Base-by-base conservation (phyloP, 805 yeast species). In the Metschnikowia cerradonensis region DNA sequence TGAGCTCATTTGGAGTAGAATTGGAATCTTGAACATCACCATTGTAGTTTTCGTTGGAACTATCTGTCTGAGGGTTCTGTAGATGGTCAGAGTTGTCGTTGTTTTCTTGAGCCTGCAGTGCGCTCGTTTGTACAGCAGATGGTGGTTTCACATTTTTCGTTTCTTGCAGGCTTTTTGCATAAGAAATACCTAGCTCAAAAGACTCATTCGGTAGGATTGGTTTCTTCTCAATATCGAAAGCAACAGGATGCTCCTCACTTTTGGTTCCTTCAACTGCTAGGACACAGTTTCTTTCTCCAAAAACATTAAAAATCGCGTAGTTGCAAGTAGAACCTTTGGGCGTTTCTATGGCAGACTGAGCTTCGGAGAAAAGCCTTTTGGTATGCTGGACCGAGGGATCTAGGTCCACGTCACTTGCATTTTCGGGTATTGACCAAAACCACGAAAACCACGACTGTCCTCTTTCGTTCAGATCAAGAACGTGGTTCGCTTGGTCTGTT, bases 131-230 rank as follows among this genome's bases (percentile, higher is more conserved):
- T 23, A 41, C 30, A n/a, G 30, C 4, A 22, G 31, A 20, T 13
- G 23, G 3, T 10, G 19, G 4, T 20, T 42, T 42, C 10, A 19
- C 11, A 11, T 7, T 7, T 42, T 42, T 42, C 10, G n/a, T n/a
- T 4, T 42, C 45, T 15, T 42, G 45, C 7, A 33, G 31, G n/a
- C 19, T 15, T 19, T 42, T 42, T 8, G 45, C 23, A 15, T 42
- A 22, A 4, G 37, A n/a, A 3, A 42, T 20, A 31, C 38, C 38
- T 30, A 22, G n/a, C 47, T 72, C 77, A 43, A 67, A 70, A 14
- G 61, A 53, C 58, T 73, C 76, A 41, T 63, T 65, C 4, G 73
- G 71, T 6, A 65, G 58, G 2, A 71, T 42, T 0, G 77, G 77
- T 19, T 64, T 60, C 42, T 64, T 68, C 35, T 60, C 63, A 36